Percentiles rank a stretch among this genome's conserved stretches.
phyloP scores from a whole-genome alignment of 129 eudicot species.

The Lactuca sativa region DNA sequence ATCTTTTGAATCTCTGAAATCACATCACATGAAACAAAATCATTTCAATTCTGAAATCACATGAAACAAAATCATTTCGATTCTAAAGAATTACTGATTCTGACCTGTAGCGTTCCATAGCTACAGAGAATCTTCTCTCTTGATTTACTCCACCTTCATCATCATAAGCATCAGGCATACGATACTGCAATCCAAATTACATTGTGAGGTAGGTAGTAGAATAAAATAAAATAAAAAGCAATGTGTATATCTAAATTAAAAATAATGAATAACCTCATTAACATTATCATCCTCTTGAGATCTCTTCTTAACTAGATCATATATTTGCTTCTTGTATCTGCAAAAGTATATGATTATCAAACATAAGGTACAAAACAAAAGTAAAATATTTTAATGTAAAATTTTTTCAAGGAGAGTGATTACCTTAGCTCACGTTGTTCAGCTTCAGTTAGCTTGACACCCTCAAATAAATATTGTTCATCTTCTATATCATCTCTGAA shows the following conservation, averaged over 20 bases:
- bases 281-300: constrained; percentile 67
- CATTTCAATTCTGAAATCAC: background rate
- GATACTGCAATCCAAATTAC: constrained; percentile 56
- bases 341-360: constrained; percentile 24
- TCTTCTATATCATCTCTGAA: constrained; percentile 92
- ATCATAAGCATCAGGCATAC: constrained; percentile 97
- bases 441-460: constrained; percentile 66
- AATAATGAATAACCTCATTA: constrained; percentile 55
- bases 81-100: background rate
- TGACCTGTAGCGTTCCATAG: constrained; percentile 88
- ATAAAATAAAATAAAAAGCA: background rate
- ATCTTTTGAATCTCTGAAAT: constrained; percentile 65
- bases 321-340: constrained; percentile 87
- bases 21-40: constrained; percentile 5
- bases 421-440: constrained; percentile 79
- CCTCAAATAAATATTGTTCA: constrained; percentile 78
- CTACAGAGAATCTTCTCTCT: constrained; percentile 92
- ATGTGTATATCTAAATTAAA: background rate
- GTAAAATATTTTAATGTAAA: background rate
- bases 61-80: background rate
- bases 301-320: constrained; percentile 76
- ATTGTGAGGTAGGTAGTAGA: background rate
- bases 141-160: constrained; percentile 81
- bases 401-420: constrained; percentile 13
- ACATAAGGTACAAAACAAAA: constrained; percentile 1